A percentile compares a stretch with the other conserved stretches of the same genome.
Evolutionary conservation across 371 early-diverging fungal species (phyloP).

Genomic region (Haplosporangium sp.): DNA sequence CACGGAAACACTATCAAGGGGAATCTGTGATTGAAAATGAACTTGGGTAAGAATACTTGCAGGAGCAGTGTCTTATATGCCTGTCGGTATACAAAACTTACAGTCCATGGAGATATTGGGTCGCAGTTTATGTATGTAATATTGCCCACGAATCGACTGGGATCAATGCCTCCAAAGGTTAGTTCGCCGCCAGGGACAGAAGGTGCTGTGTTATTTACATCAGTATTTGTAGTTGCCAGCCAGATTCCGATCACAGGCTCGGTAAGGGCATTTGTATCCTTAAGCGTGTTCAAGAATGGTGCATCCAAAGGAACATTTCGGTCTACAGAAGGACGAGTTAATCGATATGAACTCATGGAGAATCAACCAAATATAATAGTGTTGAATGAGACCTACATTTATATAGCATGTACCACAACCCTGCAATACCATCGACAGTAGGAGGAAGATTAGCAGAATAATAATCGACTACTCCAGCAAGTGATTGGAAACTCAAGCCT

Average conservation of each 20-base stretch:
- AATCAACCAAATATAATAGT: not conserved
- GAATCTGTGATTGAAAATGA: slow-evolving; percentile 16
- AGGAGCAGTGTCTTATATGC: not conserved
- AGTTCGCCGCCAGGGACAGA: slow-evolving; percentile 63
- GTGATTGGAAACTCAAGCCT: slow-evolving; percentile 16
- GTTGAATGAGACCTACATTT: not conserved
- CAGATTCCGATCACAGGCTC: slow-evolving; percentile 32
- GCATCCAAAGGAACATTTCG: not conserved
- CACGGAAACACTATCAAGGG: slow-evolving; percentile 20
- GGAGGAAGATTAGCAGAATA: slow-evolving; percentile 20
- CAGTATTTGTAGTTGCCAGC: slow-evolving; percentile 2
- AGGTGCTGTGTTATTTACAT: not conserved
- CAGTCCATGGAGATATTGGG: slow-evolving; percentile 35
- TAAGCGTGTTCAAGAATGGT: slow-evolving; percentile 37
- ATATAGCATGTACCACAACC: slow-evolving; percentile 35
- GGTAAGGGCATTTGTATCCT: slow-evolving; percentile 21
- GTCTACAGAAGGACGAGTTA: not conserved
- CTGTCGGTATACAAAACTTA: slow-evolving; percentile 8
- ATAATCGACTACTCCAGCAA: slow-evolving; percentile 21
- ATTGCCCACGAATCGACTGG: slow-evolving; percentile 64
- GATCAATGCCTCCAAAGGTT: slow-evolving; percentile 71
- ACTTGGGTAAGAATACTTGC: not conserved
- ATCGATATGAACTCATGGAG: too few species aligned
- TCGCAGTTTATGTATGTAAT: slow-evolving; percentile 56
- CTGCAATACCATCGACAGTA: slow-evolving; percentile 52